These are phyloP conservation scores for Calophaca sinica DNA, from an alignment of 306 rosid species.

Conservation along the genomic window DNA sequence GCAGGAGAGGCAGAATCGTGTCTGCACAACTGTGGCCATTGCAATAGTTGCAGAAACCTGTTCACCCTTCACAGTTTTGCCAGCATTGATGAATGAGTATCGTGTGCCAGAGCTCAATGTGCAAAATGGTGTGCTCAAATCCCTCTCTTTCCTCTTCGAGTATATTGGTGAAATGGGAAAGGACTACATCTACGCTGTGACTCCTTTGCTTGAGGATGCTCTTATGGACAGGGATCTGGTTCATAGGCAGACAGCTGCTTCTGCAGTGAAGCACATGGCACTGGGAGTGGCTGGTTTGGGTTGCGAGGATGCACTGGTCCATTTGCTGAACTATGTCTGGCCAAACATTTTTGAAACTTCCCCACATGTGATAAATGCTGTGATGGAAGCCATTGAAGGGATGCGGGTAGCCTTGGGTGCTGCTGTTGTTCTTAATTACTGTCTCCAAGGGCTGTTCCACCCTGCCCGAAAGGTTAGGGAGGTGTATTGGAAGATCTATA, in stretches of 20 bases:
- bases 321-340: constrained; percentile 89
- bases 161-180: constrained; percentile 99
- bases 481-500: constrained; percentile 56
- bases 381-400: constrained; percentile 98
- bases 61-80: constrained; percentile 91
- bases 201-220: constrained; percentile 95
- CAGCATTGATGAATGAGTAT: constrained; percentile 95
- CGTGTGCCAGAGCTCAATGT: constrained; percentile 97
- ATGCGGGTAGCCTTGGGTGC: constrained; percentile 97
- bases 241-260: constrained; percentile 97
- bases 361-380: constrained; percentile 94
- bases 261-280: constrained; percentile 99
- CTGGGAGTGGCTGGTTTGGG: constrained; percentile 98
- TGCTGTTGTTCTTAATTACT: constrained; percentile 75
- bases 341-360: constrained; percentile 97
- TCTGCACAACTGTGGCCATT: constrained; percentile 93
- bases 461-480: constrained; percentile 53
- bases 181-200: constrained; percentile 94
- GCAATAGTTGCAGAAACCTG: constrained; percentile 97
- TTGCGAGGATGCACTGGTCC: constrained; percentile 87
- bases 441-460: constrained; percentile 53
- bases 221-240: constrained; percentile 97
- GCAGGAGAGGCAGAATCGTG: constrained; percentile 98
- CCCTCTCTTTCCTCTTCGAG: constrained; percentile 93
- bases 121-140: constrained; percentile 92